Percentiles rank a stretch among this genome's conserved stretches.
phyloP scores from a whole-genome alignment of 2,329 filamentous ascomycete species.

The Epichloe glyceriae region DNA sequence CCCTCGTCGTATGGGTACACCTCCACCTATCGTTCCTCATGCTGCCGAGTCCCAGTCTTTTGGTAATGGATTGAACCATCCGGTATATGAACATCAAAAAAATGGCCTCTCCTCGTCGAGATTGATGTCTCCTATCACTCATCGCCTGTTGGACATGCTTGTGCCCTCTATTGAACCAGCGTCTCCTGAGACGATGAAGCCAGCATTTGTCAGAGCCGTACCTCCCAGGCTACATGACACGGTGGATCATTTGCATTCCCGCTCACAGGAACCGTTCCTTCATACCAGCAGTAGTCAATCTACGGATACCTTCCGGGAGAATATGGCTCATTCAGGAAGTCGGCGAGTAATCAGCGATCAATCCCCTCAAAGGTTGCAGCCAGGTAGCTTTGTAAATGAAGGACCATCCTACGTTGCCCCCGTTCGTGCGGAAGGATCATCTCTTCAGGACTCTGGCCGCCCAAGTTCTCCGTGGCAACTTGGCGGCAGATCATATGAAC shows the following conservation, averaged over 20 bases:
- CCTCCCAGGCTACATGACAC: conserved; percentile 16
- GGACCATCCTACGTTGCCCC: conserved; percentile 2
- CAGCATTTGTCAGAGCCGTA: conserved; percentile 22
- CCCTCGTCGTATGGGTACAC: not conserved
- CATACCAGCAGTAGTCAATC: conserved; percentile 7
- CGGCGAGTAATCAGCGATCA: conserved; percentile 10
- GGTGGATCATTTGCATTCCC: conserved; percentile 10
- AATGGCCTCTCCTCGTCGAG: conserved; percentile 7
- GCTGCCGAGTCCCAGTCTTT: not conserved
- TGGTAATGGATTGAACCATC: conserved; percentile 16
- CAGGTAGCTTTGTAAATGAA: not conserved
- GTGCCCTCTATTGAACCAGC: conserved; percentile 33
- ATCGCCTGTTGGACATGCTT: conserved; percentile 27
- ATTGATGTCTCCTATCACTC: conserved; percentile 8
- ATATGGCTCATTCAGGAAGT: not conserved
- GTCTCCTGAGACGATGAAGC: conserved; percentile 23
- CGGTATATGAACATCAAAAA: conserved; percentile 9
- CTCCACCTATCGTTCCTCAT: not conserved
- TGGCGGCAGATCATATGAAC: conserved; percentile 8
- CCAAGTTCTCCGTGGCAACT: conserved; percentile 3
- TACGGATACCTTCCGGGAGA: not conserved
- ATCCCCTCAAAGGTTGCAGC: not conserved
- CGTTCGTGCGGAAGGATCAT: not conserved
- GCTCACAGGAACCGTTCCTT: conserved; percentile 5
- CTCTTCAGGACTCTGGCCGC: not conserved